Evolutionary conservation across 306 rosid species (phyloP).

Genomic region (Pachyrhizus erosus): DNA sequence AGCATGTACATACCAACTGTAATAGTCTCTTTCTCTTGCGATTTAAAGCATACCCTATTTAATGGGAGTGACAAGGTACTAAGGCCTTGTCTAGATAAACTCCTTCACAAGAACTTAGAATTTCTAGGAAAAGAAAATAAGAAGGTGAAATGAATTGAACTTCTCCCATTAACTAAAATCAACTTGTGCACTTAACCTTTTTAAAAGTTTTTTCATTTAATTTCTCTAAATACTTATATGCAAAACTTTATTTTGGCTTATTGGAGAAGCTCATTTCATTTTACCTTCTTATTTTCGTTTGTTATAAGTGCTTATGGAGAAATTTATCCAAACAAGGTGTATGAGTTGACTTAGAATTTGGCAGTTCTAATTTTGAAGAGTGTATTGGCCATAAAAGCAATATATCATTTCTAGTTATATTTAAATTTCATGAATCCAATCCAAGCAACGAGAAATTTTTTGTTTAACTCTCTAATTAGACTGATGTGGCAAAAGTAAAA

Average conservation of each 20-base stretch:
- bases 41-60: constrained; percentile 11
- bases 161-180: background rate
- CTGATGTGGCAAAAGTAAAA: background rate
- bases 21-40: background rate
- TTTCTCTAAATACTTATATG: background rate
- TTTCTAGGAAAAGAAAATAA: background rate
- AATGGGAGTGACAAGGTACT: background rate
- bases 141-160: background rate
- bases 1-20: background rate
- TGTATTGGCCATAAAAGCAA: background rate
- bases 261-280: background rate
- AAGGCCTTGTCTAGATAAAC: background rate
- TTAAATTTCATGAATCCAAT: background rate
- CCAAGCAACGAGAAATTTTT: background rate
- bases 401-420: background rate
- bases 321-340: background rate
- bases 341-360: background rate
- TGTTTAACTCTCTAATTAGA: background rate
- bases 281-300: background rate
- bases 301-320: background rate
- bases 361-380: background rate
- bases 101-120: background rate
- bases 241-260: background rate
- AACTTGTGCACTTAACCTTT: background rate
- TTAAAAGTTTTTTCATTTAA: background rate